phyloP scores from a whole-genome alignment of 2,329 filamentous ascomycete species.

The Metarhizium rileyi region DNA sequence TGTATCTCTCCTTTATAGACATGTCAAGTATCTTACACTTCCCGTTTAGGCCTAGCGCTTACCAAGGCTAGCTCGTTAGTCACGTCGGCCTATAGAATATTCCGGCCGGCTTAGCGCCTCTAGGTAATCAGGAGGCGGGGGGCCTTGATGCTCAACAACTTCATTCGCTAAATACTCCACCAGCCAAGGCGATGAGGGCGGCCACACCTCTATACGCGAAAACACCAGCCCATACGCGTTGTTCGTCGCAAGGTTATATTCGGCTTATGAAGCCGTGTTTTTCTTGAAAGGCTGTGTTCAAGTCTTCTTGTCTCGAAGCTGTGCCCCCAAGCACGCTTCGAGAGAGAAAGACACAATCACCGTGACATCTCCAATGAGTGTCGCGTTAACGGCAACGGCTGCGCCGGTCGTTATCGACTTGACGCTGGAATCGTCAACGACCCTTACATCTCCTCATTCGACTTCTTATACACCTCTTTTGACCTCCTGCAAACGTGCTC shows the following conservation, averaged over 20 bases:
- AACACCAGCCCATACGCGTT: not conserved
- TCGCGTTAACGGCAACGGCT: constrained; percentile 16
- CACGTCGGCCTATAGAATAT: not conserved
- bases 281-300: not conserved
- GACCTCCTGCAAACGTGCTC: not conserved
- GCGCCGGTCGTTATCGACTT: constrained; percentile 21
- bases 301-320: not conserved
- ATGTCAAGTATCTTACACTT: not conserved
- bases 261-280: not conserved
- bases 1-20: too few species aligned
- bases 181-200: too few species aligned
- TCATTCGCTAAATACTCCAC: not conserved
- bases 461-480: constrained; percentile 7
- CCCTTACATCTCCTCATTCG: constrained; percentile 6
- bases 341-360: not conserved
- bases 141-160: not conserved
- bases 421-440: constrained; percentile 8
- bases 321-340: constrained; percentile 1
- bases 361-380: constrained; percentile 14
- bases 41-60: not conserved
- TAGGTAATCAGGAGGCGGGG: too few species aligned
- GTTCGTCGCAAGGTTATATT: not conserved
- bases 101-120: not conserved
- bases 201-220: not conserved
- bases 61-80: not conserved